Percentiles rank a stretch among this genome's conserved stretches.
These are phyloP conservation scores for Apophysomyces sp. DNA, from an alignment of 371 early-diverging fungal species.

Conservation along the genomic window DNA sequence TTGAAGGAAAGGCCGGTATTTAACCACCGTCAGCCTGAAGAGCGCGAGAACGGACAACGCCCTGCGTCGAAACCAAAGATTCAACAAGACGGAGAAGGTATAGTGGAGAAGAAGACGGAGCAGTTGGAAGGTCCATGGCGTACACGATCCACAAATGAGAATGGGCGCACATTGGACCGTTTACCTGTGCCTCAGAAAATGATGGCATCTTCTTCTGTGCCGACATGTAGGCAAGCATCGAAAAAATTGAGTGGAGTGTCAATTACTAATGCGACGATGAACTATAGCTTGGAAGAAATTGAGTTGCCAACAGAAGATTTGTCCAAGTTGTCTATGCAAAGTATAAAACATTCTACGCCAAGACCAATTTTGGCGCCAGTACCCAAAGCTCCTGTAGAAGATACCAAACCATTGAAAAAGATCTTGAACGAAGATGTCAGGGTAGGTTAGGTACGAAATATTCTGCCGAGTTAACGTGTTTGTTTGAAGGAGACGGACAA, in stretches of 20 bases:
- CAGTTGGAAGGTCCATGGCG: conserved; percentile 7
- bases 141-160: conserved; percentile 13
- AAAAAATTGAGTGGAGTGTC: background rate
- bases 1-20: conserved; percentile 27
- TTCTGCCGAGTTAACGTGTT: background rate
- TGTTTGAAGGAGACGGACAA: conserved; percentile 35
- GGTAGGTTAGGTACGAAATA: conserved; percentile 1
- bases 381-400: conserved; percentile 2
- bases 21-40: conserved; percentile 8
- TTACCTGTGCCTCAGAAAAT: background rate
- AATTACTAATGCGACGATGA: background rate
- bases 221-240: background rate
- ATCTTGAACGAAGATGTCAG: conserved; percentile 12
- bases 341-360: background rate
- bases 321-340: background rate
- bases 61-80: conserved; percentile 24
- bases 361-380: background rate
- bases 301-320: background rate
- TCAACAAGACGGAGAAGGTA: conserved; percentile 17
- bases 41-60: conserved; percentile 6
- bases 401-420: conserved; percentile 16
- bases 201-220: background rate
- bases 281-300: background rate
- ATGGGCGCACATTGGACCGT: background rate
- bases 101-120: conserved; percentile 5